Evolutionary conservation across 1,139 yeast genomes (phyloP), one percentile per base, ranked within the genome.

Genomic region (Martiniozyma asiatica): DNA sequence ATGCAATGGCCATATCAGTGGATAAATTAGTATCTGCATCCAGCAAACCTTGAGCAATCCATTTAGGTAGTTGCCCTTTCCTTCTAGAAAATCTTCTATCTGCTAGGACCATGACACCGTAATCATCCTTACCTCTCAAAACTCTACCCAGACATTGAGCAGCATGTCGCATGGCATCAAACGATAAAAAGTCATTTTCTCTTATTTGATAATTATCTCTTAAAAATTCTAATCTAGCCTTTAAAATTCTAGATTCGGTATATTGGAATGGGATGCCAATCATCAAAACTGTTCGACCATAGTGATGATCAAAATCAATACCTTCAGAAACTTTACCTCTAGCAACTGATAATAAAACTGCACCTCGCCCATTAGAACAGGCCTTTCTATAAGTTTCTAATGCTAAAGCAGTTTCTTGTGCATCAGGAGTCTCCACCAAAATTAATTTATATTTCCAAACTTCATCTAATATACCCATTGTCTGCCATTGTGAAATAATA

Each of bases 141-240:
- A 89, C 98, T 50, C 99, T 72, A 10, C 99, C 99, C 47, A 89
- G 58, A 58, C 99, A 89, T 56, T 89, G 99, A 0, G 99, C 98
- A 3, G 98, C 99, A 60, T 89, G 99, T 50, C 99, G 73, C 98
- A 89, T 92, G 20, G 99, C 99, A 57, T 89, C 99, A 65, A 89
- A 89, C 14, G 97, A 85, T 26, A 89, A 56, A 50, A 89, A 89
- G 47, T 92, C 98, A 49, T 84, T 87, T 48, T 89, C 98, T 40
- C 84, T 67, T 32, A 89, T 89, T 45, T 84, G 93, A 50, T 73
- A 87, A 49, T 85, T 87, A 50, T 89, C 98, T 44, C 98, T 66
- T 54, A 89, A 58, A 48, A 89, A 89, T 52, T 92, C 98, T 32
- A 89, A 62, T 35, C 98, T 69, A 0, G 99, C 98, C 47, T 89